Percentiles rank a stretch among this genome's conserved stretches.
Evolutionary conservation across 1,284 basidiomycete species (phyloP).

Genomic region (Tausonia pullulans): DNA sequence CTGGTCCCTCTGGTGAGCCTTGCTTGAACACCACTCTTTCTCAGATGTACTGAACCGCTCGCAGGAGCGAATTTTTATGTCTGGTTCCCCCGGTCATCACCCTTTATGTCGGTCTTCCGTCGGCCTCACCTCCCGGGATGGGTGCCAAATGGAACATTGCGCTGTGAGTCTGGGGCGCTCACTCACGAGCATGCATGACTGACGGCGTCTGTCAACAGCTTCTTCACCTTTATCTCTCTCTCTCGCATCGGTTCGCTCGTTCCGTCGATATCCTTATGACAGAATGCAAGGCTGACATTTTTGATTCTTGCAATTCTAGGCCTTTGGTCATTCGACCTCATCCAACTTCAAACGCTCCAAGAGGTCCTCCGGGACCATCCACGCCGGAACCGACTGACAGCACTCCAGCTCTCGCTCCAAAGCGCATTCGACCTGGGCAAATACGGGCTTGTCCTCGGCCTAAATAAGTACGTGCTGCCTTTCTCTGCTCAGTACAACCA

Average conservation of each 20-base stretch:
- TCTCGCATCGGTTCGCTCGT: slow-evolving; percentile 25
- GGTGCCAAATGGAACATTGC: slow-evolving; percentile 6
- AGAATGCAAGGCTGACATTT: background rate
- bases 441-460: slow-evolving; percentile 26
- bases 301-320: slow-evolving; percentile 17
- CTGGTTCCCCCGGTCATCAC: slow-evolving; percentile 27
- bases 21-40: background rate
- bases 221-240: slow-evolving; percentile 22
- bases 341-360: slow-evolving; percentile 35
- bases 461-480: slow-evolving; percentile 12
- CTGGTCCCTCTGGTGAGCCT: slow-evolving; percentile 35
- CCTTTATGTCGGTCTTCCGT: slow-evolving; percentile 17
- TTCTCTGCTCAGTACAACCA: slow-evolving; percentile 21
- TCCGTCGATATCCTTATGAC: background rate
- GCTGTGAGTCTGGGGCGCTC: background rate
- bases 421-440: slow-evolving; percentile 34
- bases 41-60: background rate
- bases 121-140: background rate
- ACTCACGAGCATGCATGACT: background rate
- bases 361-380: slow-evolving; percentile 32
- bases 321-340: slow-evolving; percentile 41
- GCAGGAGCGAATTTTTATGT: slow-evolving; percentile 30
- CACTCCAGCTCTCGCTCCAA: slow-evolving; percentile 35
- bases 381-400: slow-evolving; percentile 31
- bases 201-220: background rate